Evolutionary conservation across 2,329 filamentous ascomycete species (phyloP).

Genomic region (Verticillium nubilum): DNA sequence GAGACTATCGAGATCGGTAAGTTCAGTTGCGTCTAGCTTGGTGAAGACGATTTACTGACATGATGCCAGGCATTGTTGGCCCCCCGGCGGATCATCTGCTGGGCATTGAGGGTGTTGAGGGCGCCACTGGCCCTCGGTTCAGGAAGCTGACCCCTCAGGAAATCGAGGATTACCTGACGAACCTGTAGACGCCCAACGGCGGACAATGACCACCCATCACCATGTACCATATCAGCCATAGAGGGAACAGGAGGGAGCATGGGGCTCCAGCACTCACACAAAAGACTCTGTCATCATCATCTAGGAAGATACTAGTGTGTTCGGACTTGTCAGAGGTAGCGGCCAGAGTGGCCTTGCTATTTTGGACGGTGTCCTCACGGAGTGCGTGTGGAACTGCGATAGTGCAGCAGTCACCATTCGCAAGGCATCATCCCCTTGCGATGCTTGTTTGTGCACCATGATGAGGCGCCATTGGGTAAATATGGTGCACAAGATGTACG

Average conservation of each 20-base stretch:
- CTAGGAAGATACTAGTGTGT: not conserved
- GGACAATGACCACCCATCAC: conserved; percentile 15
- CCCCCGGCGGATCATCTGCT: conserved; percentile 90
- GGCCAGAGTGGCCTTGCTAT: not conserved
- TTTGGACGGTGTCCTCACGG: not conserved
- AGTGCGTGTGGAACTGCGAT: not conserved
- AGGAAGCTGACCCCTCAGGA: conserved; percentile 94
- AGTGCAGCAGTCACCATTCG: no score
- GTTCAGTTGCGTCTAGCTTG: conserved; percentile 20
- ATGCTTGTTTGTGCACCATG: no score
- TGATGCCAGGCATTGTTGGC: conserved; percentile 74
- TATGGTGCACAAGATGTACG: no score
- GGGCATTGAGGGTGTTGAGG: conserved; percentile 84
- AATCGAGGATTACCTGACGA: conserved; percentile 99
- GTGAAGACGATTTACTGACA: conserved; percentile 11
- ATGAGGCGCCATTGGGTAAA: no score
- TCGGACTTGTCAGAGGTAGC: no score
- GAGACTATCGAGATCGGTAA: conserved; percentile 96
- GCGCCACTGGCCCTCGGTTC: conserved; percentile 80
- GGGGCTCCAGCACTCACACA: conserved; percentile 1
- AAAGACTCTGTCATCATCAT: not conserved
- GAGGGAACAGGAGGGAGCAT: conserved; percentile 9
- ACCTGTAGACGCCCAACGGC: conserved; percentile 60
- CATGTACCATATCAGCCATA: conserved; percentile 30
- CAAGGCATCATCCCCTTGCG: no score